These are phyloP conservation scores for Magnaporthiopsis rhizophila DNA, from an alignment of 2,329 filamentous ascomycete species.

Conservation along the genomic window DNA sequence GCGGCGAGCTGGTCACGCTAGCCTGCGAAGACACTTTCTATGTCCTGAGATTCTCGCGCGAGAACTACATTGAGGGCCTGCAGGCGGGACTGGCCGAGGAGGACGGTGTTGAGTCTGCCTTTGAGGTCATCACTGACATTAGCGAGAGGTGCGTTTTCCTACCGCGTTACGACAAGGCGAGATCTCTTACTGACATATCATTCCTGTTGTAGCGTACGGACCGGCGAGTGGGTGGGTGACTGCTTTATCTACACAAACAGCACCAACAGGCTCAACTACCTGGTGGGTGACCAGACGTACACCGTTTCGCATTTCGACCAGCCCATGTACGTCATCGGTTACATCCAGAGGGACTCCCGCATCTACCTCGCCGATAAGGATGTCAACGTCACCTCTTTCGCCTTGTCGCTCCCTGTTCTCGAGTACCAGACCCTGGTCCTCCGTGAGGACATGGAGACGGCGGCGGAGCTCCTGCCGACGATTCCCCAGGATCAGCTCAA, in stretches of 20 bases:
- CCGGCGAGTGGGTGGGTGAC: slow-evolving; percentile 96
- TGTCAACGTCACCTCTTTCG: slow-evolving; percentile 82
- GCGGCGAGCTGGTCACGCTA: slow-evolving; percentile 83
- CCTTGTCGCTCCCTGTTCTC: slow-evolving; percentile 82
- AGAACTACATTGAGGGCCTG: slow-evolving; percentile 76
- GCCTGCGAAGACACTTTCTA: slow-evolving; percentile 96
- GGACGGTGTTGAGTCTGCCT: slow-evolving; percentile 90
- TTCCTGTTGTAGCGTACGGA: slow-evolving; percentile 59
- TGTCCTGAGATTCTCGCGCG: slow-evolving; percentile 82
- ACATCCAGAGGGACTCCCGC: slow-evolving; percentile 89
- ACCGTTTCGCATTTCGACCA: slow-evolving; percentile 96
- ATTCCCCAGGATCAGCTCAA: slow-evolving; percentile 93
- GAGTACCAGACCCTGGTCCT: slow-evolving; percentile 97
- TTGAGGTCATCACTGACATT: slow-evolving; percentile 93
- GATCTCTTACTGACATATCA: slow-evolving; percentile 15
- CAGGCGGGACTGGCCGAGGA: slow-evolving; percentile 77
- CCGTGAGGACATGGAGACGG: slow-evolving; percentile 85
- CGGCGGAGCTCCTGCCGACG: slow-evolving; percentile 72
- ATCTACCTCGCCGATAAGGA: slow-evolving; percentile 97
- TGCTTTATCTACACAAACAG: slow-evolving; percentile 98
- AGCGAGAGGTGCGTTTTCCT: slow-evolving; percentile 61
- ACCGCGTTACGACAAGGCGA: background rate
- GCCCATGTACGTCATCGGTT: slow-evolving; percentile 89
- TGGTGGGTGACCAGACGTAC: slow-evolving; percentile 96
- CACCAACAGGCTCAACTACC: slow-evolving; percentile 93